These are phyloP conservation scores for Fraxinus sp. DNA, from an alignment of 305 asterid species.

Conservation along the genomic window DNA sequence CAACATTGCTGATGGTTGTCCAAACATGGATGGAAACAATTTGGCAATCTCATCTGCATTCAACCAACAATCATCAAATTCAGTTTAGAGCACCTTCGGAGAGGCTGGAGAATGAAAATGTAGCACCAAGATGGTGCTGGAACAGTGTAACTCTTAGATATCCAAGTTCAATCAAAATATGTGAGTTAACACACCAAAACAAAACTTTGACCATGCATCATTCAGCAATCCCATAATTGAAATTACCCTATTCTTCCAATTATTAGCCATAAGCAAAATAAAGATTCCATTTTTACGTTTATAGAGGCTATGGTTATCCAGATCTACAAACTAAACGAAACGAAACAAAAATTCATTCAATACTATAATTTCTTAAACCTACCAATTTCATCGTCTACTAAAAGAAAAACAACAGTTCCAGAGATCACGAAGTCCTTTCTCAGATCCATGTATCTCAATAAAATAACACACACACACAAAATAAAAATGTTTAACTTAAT, in stretches of 20 bases:
- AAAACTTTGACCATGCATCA: background rate
- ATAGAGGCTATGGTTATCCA: background rate
- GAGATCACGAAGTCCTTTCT: background rate
- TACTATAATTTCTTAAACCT: background rate
- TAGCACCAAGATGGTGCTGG: background rate
- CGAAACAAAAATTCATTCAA: background rate
- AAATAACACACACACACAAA: background rate
- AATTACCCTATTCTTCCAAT: background rate
- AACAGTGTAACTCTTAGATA: background rate
- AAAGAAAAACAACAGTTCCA: background rate
- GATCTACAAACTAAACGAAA: conserved; percentile 15
- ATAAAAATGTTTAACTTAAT: background rate
- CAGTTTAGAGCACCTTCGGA: background rate
- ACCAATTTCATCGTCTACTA: background rate
- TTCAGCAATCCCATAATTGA: background rate
- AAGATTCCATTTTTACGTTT: background rate
- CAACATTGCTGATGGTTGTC: conserved; percentile 80
- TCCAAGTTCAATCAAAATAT: background rate
- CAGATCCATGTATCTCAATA: background rate
- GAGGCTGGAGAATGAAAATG: background rate
- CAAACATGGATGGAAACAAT: conserved; percentile 73
- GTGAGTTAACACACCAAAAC: background rate
- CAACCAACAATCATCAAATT: conserved; percentile 28
- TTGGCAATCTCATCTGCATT: conserved; percentile 89
- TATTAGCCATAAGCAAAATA: background rate